Evolutionary conservation across 768 basidiomycete species (phyloP).

Genomic region (Lentinula aciculospora): DNA sequence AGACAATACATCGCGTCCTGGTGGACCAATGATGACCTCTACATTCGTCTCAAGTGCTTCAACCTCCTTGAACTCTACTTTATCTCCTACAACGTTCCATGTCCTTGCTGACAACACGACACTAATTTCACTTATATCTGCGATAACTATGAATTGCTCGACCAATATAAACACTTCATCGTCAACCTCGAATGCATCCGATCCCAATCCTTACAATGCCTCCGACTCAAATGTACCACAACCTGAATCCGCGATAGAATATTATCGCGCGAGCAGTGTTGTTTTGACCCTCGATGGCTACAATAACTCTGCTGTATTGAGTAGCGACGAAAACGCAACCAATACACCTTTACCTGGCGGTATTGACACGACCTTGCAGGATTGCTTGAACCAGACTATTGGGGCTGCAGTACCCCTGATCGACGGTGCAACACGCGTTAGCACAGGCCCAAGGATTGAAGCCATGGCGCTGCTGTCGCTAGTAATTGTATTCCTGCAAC

Average conservation of each 20-base stretch:
- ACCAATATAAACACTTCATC: constrained; percentile 19
- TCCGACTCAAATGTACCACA: constrained; percentile 22
- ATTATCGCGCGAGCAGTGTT: constrained; percentile 63
- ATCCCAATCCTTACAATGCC: constrained; percentile 21
- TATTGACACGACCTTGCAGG: constrained; percentile 43
- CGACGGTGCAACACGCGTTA: constrained; percentile 21
- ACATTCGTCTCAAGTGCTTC: constrained; percentile 21
- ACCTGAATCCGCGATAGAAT: constrained; percentile 57
- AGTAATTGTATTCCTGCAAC: background rate
- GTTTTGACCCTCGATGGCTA: constrained; percentile 60
- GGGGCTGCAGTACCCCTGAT: constrained; percentile 53
- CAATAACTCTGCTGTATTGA: constrained; percentile 52
- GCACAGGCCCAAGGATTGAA: background rate
- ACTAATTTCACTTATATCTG: constrained; percentile 22
- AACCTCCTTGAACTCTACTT: background rate
- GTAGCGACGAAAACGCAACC: constrained; percentile 29
- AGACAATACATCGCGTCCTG: constrained; percentile 26
- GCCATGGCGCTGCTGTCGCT: background rate
- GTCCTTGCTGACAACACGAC: constrained; percentile 31
- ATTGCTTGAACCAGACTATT: constrained; percentile 61
- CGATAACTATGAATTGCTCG: constrained; percentile 28
- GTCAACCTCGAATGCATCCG: constrained; percentile 17
- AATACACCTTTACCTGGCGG: constrained; percentile 46
- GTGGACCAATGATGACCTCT: constrained; percentile 25
- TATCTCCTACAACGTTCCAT: constrained; percentile 22